Base-by-base conservation (phyloP, 2,329 filamentous ascomycete species). In the Laburnicola sp. region DNA sequence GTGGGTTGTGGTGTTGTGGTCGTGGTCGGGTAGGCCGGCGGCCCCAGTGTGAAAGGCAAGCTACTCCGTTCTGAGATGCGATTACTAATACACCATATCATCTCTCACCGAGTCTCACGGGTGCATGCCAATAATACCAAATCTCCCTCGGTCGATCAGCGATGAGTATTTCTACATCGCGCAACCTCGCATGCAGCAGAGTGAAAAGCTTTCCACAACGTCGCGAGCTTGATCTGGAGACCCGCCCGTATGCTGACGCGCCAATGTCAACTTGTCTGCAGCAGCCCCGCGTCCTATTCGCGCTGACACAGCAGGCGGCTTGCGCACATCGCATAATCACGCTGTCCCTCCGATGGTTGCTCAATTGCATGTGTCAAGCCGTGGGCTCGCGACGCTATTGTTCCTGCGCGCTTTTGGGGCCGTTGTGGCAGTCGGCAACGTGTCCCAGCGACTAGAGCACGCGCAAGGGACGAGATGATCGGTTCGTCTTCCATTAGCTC, bases 351-450 rank as follows among this genome's bases (percentile, higher is more conserved):
- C 30, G n/a, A n/a, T 25, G 5, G 16, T 53, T 47, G 52, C 45
- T 51, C 46, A 56, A 46, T 50, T 32, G 43, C 38, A 56, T 56
- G 51, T 54, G 56, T 57, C 54, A 57, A 22, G 21, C 48, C 47
- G 34, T 51, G 49, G 28, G 22, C 38, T 49, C 44, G 31, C 45
- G 49, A 51, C 54, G 47, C 51, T 47, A 54, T 52, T 35, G 42
- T 46, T 34, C 26, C 56, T 54, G 48, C 38, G 46, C 27, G 41
- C 37, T 38, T 47, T 50, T 16, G 32, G 45, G 41, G 54, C 58
- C 56, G 26, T 34, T 28, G 16, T 34, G 38, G 42, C 35, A 41
- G 28, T 6, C 36, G n/a, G 25, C 10, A 11, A 42, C 22, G 21
- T 6, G 26, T 27, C 26, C 38, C 31, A 27, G 5, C 48, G 36